These are phyloP conservation scores for Arachis stenosperma DNA, from an alignment of 306 rosid genomes.

Conservation along the genomic window DNA sequence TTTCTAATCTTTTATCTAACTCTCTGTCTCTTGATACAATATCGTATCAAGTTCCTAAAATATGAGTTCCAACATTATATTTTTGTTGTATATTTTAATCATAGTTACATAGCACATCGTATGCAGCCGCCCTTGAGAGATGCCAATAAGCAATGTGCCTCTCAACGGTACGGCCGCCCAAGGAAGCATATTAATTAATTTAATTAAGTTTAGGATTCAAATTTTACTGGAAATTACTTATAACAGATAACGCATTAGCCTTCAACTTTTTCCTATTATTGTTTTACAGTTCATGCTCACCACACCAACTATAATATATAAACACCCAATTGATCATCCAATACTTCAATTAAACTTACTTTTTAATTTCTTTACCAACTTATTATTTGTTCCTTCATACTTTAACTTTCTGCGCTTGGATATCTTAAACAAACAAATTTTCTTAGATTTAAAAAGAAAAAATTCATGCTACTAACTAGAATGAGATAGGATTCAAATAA, in stretches of 20 bases:
- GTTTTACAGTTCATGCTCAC: background rate
- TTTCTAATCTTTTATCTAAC: no score
- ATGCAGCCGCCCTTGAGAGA: conserved; percentile 21
- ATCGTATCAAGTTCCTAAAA: no score
- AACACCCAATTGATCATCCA: background rate
- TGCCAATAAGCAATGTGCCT: conserved; percentile 25
- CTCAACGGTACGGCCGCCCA: conserved; percentile 30
- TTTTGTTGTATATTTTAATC: no score
- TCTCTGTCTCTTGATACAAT: no score
- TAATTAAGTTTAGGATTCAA: background rate
- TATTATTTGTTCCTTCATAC: background rate
- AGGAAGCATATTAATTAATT: background rate
- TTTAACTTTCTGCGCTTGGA: background rate
- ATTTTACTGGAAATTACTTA: background rate
- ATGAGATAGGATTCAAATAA: no score
- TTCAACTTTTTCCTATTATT: background rate
- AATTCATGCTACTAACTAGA: no score
- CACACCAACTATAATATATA: background rate
- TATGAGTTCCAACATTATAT: no score
- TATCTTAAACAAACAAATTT: background rate
- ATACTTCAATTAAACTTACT: background rate
- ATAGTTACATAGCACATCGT: background rate
- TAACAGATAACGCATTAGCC: background rate
- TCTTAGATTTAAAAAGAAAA: no score
- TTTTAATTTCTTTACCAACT: no score